Percentiles rank a stretch among this genome's conserved stretches.
Conservation (phyloP, 2,329 filamentous ascomycete genomes). For the Fusarium sp. region DNA sequence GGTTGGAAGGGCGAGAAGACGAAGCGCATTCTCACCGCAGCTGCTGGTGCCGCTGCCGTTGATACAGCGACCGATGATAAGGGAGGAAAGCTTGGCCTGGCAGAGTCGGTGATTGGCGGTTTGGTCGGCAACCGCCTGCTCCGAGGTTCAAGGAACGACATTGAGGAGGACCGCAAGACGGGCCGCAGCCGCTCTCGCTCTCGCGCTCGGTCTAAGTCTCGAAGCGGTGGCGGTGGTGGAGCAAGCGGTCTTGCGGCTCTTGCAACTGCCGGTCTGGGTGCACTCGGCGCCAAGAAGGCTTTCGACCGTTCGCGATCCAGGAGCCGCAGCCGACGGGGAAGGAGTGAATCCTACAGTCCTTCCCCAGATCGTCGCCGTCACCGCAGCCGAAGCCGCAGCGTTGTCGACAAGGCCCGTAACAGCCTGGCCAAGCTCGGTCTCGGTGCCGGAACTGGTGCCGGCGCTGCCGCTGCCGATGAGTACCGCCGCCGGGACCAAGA, state of each 20-base stretch:
- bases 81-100: slow-evolving; percentile 84
- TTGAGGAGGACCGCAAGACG: slow-evolving; percentile 69
- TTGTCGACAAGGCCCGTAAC: slow-evolving; percentile 72
- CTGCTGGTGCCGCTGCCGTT: slow-evolving; percentile 85
- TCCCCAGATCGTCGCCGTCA: slow-evolving; percentile 59
- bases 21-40: slow-evolving; percentile 90
- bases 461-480: slow-evolving; percentile 52
- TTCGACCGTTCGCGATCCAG: slow-evolving; percentile 64
- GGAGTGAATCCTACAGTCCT: slow-evolving; percentile 58
- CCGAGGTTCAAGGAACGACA: slow-evolving; percentile 79
- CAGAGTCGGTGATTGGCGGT: slow-evolving; percentile 90
- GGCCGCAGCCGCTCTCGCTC: slow-evolving; percentile 79
- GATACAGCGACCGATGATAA: slow-evolving; percentile 80
- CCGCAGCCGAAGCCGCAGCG: slow-evolving; percentile 71
- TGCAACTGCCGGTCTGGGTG: slow-evolving; percentile 71
- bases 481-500: slow-evolving; percentile 56
- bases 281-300: slow-evolving; percentile 71
- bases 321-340: slow-evolving; percentile 66
- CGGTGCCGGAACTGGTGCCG: slow-evolving; percentile 57
- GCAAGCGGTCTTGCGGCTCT: slow-evolving; percentile 69
- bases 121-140: slow-evolving; percentile 87
- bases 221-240: slow-evolving; percentile 54
- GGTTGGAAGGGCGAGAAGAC: slow-evolving; percentile 93
- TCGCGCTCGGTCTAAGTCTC: slow-evolving; percentile 67
- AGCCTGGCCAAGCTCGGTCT: slow-evolving; percentile 72